Evolutionary conservation across 1,284 basidiomycete species (phyloP), one percentile per base, ranked within the genome.

Genomic region (Moesziomyces sp.): DNA sequence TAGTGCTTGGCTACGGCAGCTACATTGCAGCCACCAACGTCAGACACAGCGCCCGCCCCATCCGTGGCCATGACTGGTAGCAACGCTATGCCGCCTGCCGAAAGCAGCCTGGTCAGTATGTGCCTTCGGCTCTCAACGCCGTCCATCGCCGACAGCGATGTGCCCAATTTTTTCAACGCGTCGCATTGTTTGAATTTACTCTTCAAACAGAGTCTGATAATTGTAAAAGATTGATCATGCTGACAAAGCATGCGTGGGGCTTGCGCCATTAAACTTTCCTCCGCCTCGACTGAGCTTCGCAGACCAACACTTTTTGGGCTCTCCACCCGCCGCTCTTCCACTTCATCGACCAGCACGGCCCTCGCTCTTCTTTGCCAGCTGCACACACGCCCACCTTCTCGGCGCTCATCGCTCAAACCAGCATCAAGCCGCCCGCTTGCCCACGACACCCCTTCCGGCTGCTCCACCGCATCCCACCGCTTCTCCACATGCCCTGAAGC

Each of bases 401-500:
- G 33, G 18, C 11, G 9, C 33, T 35, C 10, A 23, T 35, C 35
- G 23, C 30, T 8, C 23, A n/a, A 19, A 13, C 33, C 26, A 46
- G 33, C 44, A 45, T 5, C n/a, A 28, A 33, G 44, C 26, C 42
- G 11, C 16, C 35, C 11, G 14, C 5, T 14, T 14, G 13, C 35
- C 10, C 16, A 38, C 10, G 35, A 16, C 35, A 16, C 14, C 11
- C 35, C 35, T 38, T 38, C 4, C 19, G 6, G 3, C 21, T 13
- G 43, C 43, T 18, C 21, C 10, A 7, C 16, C 19, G 30, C 44
- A 21, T 16, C 23, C 10, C 21, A 10, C 44, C 13, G 16, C 44
- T 46, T 23, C 47, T 52, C 24, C 64, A 45, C 54, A 67, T 67
- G 63, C 58, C 30, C 46, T 58, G 44, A 58, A 44, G 21, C 23